Evolutionary conservation across 1,284 basidiomycete species (phyloP), one percentile per base, ranked within the genome.

Genomic region (Ustilago vetiveriae): DNA sequence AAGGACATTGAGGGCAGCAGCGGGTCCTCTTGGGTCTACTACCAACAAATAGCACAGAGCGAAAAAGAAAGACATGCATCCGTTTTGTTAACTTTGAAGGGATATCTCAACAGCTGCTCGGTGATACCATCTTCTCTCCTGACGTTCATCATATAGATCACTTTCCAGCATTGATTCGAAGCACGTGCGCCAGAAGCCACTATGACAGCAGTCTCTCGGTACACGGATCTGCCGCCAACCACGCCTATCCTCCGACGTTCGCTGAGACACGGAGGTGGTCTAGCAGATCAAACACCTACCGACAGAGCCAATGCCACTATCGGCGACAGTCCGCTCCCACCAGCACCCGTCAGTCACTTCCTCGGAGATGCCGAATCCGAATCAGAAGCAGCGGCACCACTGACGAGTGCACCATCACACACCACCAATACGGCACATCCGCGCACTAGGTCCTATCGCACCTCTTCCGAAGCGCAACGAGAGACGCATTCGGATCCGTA

Each of bases 291-390:
- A 22, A 63, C 66, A 19, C 66, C 66, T 6, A 63, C 50, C 47
- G 66, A 69, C 37, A 47, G 51, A 19, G 54, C 47, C 36, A 64
- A 69, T 23, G 66, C 66, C 14, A 69, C 66, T 26, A 71, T 65
- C 39, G 48, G 50, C 30, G 68, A 71, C 48, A 66, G 63, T 27
- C 68, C 68, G 13, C 45, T 71, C 1, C 68, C 68, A 35, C 63
- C 68, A 2, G 63, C 68, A 13, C 68, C 68, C 16, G 68, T 71
- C 55, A 71, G 68, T 44, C 63, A 66, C 40, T 71, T 71, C 17
- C 47, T 71, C n/a, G 48, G 57, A 42, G 68, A 71, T 10, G 54
- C 51, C 8, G 68, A 66, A n/a, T 38, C 41, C n/a, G 51, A 70
- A 24, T 29, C 37, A 14, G 51, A 53, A 24, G 52, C 26, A 17